phyloP scores from a whole-genome alignment of 495 filamentous ascomycete species.

The Lophiostoma macrostomum region DNA sequence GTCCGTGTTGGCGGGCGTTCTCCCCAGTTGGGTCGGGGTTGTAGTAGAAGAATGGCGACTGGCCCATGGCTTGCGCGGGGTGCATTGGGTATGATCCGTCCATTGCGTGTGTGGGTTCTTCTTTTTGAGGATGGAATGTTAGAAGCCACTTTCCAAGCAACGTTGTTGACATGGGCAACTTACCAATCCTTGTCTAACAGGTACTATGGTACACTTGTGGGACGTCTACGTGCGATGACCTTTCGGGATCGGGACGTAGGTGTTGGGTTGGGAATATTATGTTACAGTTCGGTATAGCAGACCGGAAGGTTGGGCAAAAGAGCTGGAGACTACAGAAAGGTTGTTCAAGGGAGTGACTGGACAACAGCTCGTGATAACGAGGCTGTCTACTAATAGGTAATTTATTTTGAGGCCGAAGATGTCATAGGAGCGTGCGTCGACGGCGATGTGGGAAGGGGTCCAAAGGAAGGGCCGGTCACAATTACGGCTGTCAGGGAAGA shows the following conservation, averaged over 20 bases:
- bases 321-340: slow-evolving; percentile 8
- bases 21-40: slow-evolving; percentile 72
- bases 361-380: slow-evolving; percentile 40
- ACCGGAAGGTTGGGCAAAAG: not conserved
- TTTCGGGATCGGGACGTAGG: slow-evolving; percentile 8
- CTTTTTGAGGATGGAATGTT: slow-evolving; percentile 17
- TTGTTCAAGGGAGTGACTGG: slow-evolving; percentile 39
- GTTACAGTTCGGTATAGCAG: slow-evolving; percentile 15
- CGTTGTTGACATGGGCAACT: not conserved
- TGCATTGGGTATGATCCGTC: slow-evolving; percentile 56
- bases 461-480: slow-evolving; percentile 37
- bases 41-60: slow-evolving; percentile 90
- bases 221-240: slow-evolving; percentile 9
- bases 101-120: slow-evolving; percentile 44
- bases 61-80: slow-evolving; percentile 60
- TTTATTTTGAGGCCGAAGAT: slow-evolving; percentile 28
- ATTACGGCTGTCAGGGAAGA: slow-evolving; percentile 22
- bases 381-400: slow-evolving; percentile 42
- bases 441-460: slow-evolving; percentile 11
- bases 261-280: slow-evolving; percentile 8
- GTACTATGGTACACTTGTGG: slow-evolving; percentile 3
- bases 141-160: slow-evolving; percentile 19
- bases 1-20: slow-evolving; percentile 74
- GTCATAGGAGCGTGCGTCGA: slow-evolving; percentile 27
- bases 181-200: slow-evolving; percentile 19